Evolutionary conservation across 2,329 filamentous ascomycete genomes (phyloP), one percentile per base, ranked within the genome.

Genomic region (Akanthomyces uredinophilus): DNA sequence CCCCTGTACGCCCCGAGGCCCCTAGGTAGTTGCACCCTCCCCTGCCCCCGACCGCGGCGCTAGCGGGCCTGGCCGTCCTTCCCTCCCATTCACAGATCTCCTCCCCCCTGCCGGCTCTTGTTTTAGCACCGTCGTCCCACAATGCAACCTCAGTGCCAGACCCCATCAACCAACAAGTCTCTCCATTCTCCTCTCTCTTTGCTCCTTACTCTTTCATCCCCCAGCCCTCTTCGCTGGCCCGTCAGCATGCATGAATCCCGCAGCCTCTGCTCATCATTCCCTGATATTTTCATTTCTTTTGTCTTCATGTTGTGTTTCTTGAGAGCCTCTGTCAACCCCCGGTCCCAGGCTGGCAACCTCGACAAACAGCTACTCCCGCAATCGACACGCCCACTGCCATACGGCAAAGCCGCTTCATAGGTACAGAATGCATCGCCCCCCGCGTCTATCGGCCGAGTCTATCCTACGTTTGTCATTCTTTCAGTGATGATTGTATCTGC

Each of bases 131-230:
- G 41, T 37, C 32, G n/a, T 29, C 24, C 24, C 24, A 41, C 35
- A 51, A 41, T 50, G 22, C 46, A 41, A 43, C 46, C 32, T 41
- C 37, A 44, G 18, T 24, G 27, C 54, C 24, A 27, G 54, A 56
- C 50, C 50, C 50, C 32, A 53, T 57, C 43, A 57, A 57, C 57
- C 57, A 60, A 60, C 57, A 60, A 52, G 37, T 20, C 27, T 8
- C 18, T 44, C n/a, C n/a, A 27, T n/a, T 46, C 16, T 18, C 53
- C 24, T 43, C 39, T 35, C 29, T 46, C 39, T 32, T 16, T 22
- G 39, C 27, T 46, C 32, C 32, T 35, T 5, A 35, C 53, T 32
- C 13, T 29, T 18, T 41, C 20, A n/a, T 27, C 50, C 32, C 18
- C 6, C 14, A 18, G 57, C 35, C 47, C 22, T 35, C 47, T 44